Base-by-base conservation (phyloP, 257 asterid species). In the Nicotiana undulata region DNA sequence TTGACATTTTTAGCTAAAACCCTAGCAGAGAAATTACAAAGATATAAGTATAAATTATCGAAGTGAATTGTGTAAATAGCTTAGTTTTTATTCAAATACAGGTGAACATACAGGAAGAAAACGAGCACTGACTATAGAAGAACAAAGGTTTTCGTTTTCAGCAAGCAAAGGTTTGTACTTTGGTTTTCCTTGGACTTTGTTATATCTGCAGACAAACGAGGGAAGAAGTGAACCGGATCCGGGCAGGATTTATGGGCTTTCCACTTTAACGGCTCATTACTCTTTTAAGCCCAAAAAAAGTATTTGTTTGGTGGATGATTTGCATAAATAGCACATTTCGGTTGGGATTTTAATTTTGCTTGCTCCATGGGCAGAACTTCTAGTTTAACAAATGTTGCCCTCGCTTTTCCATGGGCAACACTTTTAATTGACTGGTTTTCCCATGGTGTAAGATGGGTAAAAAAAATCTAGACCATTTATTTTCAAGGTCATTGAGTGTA, bases 1-100 rank as follows among this genome's bases (percentile, higher is more conserved):
- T 80, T 37, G 85, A 78, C 72, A 81, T 77, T 24, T 13, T n/a
- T 26, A 81, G 40, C 82, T 78, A 79, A 85, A 89, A 85, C 76
- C 86, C 90, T 84, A 83, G 61, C 77, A 80, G 26, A 74, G 79
- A 49, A 49, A 49, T 13, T 49, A 37, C 4, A 8, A 24, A 6
- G 26, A 49, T 40, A n/a, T 15, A 26, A 49, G 44, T 15, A 49
- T 56, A 49, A 15, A 49, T 74, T 22, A 13, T 13, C 2, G 2
- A 46, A 72, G 0, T 46, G 32, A 31, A 72, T 46, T 46, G 78
- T 3, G 60, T 4, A 22, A 13, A 46, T 7, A 20, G 40, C 15
- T 70, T 13, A 26, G 56, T 44, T 3, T 22, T 1, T 6, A 70
- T 22, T 70, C 8, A 46, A 24, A 72, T 70, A 22, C 13, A 11